phyloP scores from a whole-genome alignment of 1,284 basidiomycete species.

The Polyporus tsugae region DNA sequence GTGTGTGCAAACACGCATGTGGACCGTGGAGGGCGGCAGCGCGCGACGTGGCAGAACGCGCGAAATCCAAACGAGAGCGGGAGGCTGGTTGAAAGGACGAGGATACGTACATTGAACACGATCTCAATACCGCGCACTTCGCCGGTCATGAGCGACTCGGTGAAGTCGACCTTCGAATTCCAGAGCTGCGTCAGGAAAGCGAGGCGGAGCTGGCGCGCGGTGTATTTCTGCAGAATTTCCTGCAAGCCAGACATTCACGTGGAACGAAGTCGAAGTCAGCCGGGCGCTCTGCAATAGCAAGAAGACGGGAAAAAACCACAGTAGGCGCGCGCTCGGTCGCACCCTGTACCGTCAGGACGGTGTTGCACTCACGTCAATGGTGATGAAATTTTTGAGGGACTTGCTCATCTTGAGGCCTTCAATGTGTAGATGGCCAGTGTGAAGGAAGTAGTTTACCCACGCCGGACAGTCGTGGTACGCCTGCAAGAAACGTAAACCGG shows the following conservation, averaged over 20 bases:
- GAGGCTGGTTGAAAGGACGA: background rate
- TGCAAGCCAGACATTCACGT: constrained; percentile 42
- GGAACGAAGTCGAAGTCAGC: constrained; percentile 7
- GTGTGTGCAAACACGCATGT: background rate
- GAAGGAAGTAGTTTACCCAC: constrained; percentile 99
- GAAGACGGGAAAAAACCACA: constrained; percentile 12
- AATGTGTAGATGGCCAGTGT: constrained; percentile 98
- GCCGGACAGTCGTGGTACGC: constrained; percentile 92
- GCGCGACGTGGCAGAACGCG: background rate
- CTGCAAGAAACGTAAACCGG: constrained; percentile 46
- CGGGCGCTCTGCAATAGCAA: constrained; percentile 12
- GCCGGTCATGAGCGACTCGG: constrained; percentile 86
- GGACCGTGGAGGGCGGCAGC: background rate
- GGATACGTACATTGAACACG: constrained; percentile 80
- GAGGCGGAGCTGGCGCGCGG: constrained; percentile 91
- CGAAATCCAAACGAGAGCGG: background rate
- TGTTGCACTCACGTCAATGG: constrained; percentile 83
- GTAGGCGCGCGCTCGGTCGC: background rate
- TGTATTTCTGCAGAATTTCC: constrained; percentile 91
- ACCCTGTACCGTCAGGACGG: background rate
- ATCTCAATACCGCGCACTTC: constrained; percentile 91
- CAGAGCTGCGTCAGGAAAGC: constrained; percentile 94
- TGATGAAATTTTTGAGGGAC: constrained; percentile 99
- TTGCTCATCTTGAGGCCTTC: constrained; percentile 99
- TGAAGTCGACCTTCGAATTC: constrained; percentile 96